Conservation (phyloP, 768 basidiomycete species). For the Tricholoma sp. region DNA sequence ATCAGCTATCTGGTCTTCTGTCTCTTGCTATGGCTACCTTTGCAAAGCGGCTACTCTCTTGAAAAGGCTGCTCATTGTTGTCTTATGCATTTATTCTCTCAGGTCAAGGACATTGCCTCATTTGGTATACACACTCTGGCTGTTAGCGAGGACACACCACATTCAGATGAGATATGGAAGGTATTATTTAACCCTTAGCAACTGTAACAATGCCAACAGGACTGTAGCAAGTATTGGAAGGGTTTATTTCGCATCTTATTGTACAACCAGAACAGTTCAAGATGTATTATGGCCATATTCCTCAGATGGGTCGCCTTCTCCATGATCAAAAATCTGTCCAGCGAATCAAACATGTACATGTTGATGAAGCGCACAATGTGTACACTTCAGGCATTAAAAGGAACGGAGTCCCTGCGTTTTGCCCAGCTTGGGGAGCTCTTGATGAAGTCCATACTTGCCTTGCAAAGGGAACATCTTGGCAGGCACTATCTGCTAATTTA, state of each 20-base stretch:
- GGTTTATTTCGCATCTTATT: neutral
- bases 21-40: no score
- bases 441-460: neutral
- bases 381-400: neutral
- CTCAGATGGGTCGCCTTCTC: neutral
- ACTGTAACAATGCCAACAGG: neutral
- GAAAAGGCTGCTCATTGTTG: neutral
- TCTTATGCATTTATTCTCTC: neutral
- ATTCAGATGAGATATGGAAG: neutral
- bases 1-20: no score
- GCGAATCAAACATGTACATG: neutral
- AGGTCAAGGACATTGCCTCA: neutral
- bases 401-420: neutral
- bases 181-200: neutral
- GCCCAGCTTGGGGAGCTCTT: neutral
- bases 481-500: neutral
- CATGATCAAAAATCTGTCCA: neutral
- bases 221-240: neutral
- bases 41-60: no score
- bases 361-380: neutral
- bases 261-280: neutral
- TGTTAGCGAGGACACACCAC: neutral
- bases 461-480: neutral
- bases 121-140: neutral
- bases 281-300: neutral